Evolutionary conservation across 2,329 filamentous ascomycete species (phyloP), one percentile per base, ranked within the genome.

Genomic region (Cytospora paraplurivora): DNA sequence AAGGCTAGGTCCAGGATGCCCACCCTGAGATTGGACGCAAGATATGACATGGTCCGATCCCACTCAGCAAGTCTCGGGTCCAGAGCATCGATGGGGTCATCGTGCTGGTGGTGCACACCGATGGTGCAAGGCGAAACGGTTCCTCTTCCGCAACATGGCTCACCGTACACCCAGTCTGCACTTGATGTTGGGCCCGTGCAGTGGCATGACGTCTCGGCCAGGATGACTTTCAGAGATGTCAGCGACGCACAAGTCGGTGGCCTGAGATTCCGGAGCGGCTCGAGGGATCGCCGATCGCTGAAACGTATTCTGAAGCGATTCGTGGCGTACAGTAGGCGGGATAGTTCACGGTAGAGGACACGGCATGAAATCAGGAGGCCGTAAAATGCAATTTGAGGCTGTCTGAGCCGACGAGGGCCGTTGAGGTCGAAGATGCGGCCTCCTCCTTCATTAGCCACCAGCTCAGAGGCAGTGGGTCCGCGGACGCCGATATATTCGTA

Each of bases 311-410:
- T 12, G 59, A 68, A 68, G 7, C 7, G 32, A 47, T 68, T 66
- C 11, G 56, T 51, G 13, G 63, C 53, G 51, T 67, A 68, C 1
- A 68, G 35, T 2, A 67, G 50, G 27, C 56, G 54, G 34, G 63
- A 63, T 13, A 62, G 21, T 50, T 67, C 65, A 12, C 41, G 12
- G 21, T 68, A 60, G 19, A 67, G 55, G 54, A 47, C 17, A 11
- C 62, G 62, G 27, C 64, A 67, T 19, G 62, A 66, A 34, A 66
- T 53, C 11, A 67, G 52, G 3, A 67, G 56, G 13, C 67, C 67
- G 10, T 59, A 44, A 35, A 65, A 66, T 69, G 69, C 35, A 19
- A 58, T 34, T 38, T 7, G 53, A 13, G 34, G 53, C 37, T 17
- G 53, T 41, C 41, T 13, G 37, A 27, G 53, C 15, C 15, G 53